These are phyloP conservation scores for Malus sieversii DNA, from an alignment of 306 rosid species.

Conservation along the genomic window DNA sequence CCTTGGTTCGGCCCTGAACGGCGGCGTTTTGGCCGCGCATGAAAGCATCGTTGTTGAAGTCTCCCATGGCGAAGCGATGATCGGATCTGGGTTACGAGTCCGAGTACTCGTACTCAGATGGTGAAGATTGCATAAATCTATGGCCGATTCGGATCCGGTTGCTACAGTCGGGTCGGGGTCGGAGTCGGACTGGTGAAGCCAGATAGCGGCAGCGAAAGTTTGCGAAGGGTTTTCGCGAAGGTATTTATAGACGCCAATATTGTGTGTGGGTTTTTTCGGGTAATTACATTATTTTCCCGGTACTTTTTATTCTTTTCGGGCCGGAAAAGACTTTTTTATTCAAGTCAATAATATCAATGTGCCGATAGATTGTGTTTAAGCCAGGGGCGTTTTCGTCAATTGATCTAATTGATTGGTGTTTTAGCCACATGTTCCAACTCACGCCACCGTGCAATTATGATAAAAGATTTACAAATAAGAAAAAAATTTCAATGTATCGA, in stretches of 20 bases:
- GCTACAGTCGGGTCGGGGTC: slow-evolving; percentile 3
- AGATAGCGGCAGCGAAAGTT: slow-evolving; percentile 14
- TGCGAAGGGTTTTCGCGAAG: not conserved
- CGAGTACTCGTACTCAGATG: slow-evolving; percentile 3
- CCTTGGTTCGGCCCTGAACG: slow-evolving; percentile 97
- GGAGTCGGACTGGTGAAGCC: not conserved
- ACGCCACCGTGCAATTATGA: too few species aligned
- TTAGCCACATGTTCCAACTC: too few species aligned
- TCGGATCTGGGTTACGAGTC: not conserved
- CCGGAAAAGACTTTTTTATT: too few species aligned
- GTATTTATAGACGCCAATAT: slow-evolving; percentile 10
- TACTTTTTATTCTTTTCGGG: too few species aligned
- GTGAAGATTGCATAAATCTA: slow-evolving; percentile 3
- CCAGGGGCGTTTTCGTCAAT: too few species aligned
- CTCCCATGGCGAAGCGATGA: slow-evolving; percentile 61
- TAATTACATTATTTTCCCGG: not conserved
- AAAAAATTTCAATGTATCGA: too few species aligned
- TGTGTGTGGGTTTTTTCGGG: not conserved
- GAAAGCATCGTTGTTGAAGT: slow-evolving; percentile 59
- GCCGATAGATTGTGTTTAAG: too few species aligned
- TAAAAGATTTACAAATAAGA: too few species aligned
- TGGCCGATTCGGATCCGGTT: slow-evolving; percentile 19
- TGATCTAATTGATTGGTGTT: too few species aligned
- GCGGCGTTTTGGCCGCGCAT: slow-evolving; percentile 98
- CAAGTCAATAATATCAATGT: too few species aligned